These are phyloP conservation scores for Multifurca ochricompacta DNA, from an alignment of 768 basidiomycete genomes.

Conservation along the genomic window DNA sequence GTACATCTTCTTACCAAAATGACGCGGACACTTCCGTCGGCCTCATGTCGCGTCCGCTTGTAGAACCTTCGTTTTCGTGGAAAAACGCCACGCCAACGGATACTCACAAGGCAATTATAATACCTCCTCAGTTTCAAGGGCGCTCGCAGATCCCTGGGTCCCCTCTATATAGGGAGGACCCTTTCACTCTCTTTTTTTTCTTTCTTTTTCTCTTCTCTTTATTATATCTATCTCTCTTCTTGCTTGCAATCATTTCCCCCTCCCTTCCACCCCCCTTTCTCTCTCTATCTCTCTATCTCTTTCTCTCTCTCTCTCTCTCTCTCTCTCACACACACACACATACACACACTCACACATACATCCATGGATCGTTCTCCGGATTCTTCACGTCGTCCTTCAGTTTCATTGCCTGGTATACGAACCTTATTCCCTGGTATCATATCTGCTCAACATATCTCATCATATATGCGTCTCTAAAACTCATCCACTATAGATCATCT, in stretches of 20 bases:
- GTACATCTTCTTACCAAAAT: slow-evolving; percentile 17
- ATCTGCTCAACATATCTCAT: slow-evolving; percentile 12
- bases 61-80: slow-evolving; percentile 18
- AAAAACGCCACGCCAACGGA: slow-evolving; percentile 22
- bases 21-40: slow-evolving; percentile 16
- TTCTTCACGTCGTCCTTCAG: slow-evolving; percentile 7
- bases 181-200: slow-evolving; percentile 1
- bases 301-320: background rate
- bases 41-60: slow-evolving; percentile 16
- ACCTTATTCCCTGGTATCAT: slow-evolving; percentile 27
- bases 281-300: background rate
- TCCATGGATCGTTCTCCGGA: slow-evolving; percentile 17
- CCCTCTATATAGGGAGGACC: slow-evolving; percentile 17
- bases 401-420: slow-evolving; percentile 26
- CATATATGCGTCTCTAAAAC: slow-evolving; percentile 1
- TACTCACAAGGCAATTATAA: slow-evolving; percentile 13
- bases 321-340: no score
- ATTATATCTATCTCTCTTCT: background rate
- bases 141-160: slow-evolving; percentile 19
- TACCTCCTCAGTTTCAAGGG: slow-evolving; percentile 14
- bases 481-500: slow-evolving; percentile 18
- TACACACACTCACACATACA: no score
- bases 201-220: background rate
- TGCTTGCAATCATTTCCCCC: background rate
- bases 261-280: slow-evolving; percentile 6